phyloP scores from a whole-genome alignment of 2,329 filamentous ascomycete species.

The Fusarium subtropicale region DNA sequence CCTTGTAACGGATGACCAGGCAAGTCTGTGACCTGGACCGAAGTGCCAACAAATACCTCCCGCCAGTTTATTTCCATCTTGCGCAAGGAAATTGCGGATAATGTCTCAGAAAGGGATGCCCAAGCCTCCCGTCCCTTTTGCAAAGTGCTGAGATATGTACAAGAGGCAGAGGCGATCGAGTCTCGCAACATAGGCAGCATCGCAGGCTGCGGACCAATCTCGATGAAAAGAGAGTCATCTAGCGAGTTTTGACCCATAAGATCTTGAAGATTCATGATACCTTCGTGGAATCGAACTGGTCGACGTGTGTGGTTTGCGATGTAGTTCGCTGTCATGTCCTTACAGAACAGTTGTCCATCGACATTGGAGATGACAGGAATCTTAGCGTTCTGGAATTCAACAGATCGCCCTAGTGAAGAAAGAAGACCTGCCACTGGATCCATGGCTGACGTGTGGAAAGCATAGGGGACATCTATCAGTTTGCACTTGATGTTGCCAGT shows the following conservation, averaged over 20 bases:
- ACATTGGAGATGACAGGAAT: conserved; percentile 4
- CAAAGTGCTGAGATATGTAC: not conserved
- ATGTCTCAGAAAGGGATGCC: not conserved
- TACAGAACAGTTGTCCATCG: not conserved
- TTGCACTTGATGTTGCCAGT: not conserved
- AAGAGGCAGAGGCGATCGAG: not conserved
- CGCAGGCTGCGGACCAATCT: conserved; percentile 1
- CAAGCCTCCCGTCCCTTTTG: conserved; percentile 1
- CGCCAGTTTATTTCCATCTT: not conserved
- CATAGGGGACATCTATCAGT: not conserved
- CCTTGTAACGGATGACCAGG: not conserved
- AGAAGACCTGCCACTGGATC: not conserved
- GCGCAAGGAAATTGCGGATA: not conserved
- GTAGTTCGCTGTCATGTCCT: not conserved
- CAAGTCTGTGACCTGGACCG: not conserved
- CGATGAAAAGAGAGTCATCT: not conserved
- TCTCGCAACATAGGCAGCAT: not conserved
- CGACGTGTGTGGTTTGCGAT: not conserved
- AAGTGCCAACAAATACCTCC: not conserved
- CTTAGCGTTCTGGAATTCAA: not conserved
- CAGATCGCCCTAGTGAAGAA: not conserved
- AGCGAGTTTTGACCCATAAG: not conserved
- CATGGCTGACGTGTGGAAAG: conserved; percentile 2
- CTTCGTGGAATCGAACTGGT: not conserved
- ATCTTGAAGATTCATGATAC: not conserved